phyloP scores from a whole-genome alignment of 1,284 basidiomycete genomes.

The Agroathelia rolfsii region DNA sequence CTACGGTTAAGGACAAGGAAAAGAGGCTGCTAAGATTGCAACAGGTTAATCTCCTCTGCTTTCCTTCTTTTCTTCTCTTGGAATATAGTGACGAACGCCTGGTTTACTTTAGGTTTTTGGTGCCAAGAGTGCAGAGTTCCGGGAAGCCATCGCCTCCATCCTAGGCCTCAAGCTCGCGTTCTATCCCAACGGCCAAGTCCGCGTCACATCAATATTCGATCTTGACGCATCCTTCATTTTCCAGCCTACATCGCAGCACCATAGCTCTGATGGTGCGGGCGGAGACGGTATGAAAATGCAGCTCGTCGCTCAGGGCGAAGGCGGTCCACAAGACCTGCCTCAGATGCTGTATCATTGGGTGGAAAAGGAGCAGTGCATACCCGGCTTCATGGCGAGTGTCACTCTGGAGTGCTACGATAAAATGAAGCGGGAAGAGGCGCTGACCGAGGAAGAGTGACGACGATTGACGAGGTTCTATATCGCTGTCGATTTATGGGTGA shows the following conservation, averaged over 20 bases:
- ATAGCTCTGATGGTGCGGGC: background rate
- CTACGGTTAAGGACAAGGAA: conserved; percentile 58
- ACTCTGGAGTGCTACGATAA: conserved; percentile 67
- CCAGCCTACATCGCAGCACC: conserved; percentile 35
- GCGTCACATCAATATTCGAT: conserved; percentile 76
- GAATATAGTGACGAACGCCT: background rate
- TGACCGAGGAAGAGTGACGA: too few relatives aligned
- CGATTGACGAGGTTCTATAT: too few relatives aligned
- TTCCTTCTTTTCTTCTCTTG: background rate
- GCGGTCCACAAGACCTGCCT: conserved; percentile 56
- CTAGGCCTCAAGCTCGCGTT: conserved; percentile 82
- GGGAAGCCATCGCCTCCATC: conserved; percentile 70
- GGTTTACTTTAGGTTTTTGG: conserved; percentile 44
- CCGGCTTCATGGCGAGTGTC: conserved; percentile 66
- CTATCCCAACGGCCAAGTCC: conserved; percentile 73
- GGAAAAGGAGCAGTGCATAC: conserved; percentile 60
- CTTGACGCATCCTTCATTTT: conserved; percentile 64
- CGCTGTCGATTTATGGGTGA: too few relatives aligned
- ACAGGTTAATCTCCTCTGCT: conserved; percentile 34
- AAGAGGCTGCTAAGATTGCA: conserved; percentile 66
- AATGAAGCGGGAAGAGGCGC: conserved; percentile 29
- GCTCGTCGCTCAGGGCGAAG: conserved; percentile 58
- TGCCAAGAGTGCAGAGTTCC: conserved; percentile 72
- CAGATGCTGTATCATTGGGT: conserved; percentile 67
- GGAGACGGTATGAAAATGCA: conserved; percentile 49